A percentile compares a stretch with the other conserved stretches of the same genome.
Evolutionary conservation across 495 filamentous ascomycete genomes (phyloP).

Genomic region (Talaromyces wortmannii): DNA sequence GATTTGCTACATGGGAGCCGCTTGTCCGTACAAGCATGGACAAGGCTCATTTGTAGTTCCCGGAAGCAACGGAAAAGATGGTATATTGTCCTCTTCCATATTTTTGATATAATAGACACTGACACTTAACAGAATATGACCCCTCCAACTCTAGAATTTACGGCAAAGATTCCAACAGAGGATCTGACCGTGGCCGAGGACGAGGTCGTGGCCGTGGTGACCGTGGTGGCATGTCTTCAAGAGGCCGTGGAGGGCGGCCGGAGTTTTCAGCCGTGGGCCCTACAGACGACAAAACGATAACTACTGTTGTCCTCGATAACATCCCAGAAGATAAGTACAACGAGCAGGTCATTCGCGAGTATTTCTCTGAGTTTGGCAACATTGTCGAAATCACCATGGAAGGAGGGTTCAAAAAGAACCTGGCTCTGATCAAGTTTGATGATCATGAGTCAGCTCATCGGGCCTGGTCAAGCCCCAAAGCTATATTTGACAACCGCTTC

Average conservation of each 20-base stretch:
- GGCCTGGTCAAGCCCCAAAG: slow-evolving; percentile 86
- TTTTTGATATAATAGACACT: slow-evolving; percentile 1
- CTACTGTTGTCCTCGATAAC: slow-evolving; percentile 82
- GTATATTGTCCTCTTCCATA: slow-evolving; percentile 26
- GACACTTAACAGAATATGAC: slow-evolving; percentile 67
- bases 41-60: slow-evolving; percentile 45
- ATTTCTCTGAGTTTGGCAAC: slow-evolving; percentile 80
- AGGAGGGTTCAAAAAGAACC: slow-evolving; percentile 50
- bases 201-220: slow-evolving; percentile 41
- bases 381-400: slow-evolving; percentile 70
- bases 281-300: slow-evolving; percentile 65
- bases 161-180: slow-evolving; percentile 16
- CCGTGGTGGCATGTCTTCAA: slow-evolving; percentile 30
- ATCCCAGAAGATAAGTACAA: slow-evolving; percentile 84
- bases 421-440: slow-evolving; percentile 78
- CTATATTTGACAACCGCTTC: slow-evolving; percentile 95
- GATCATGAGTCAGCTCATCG: slow-evolving; percentile 65
- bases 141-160: slow-evolving; percentile 58
- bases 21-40: slow-evolving; percentile 82
- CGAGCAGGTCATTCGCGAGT: slow-evolving; percentile 66
- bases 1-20: slow-evolving; percentile 69
- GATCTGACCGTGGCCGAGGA: slow-evolving; percentile 32
- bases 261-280: slow-evolving; percentile 73
- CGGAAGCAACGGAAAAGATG: slow-evolving; percentile 43
- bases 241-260: slow-evolving; percentile 49